Evolutionary conservation across 2,329 filamentous ascomycete species (phyloP), one percentile per base, ranked within the genome.

Genomic region (Spiromastix sp.): DNA sequence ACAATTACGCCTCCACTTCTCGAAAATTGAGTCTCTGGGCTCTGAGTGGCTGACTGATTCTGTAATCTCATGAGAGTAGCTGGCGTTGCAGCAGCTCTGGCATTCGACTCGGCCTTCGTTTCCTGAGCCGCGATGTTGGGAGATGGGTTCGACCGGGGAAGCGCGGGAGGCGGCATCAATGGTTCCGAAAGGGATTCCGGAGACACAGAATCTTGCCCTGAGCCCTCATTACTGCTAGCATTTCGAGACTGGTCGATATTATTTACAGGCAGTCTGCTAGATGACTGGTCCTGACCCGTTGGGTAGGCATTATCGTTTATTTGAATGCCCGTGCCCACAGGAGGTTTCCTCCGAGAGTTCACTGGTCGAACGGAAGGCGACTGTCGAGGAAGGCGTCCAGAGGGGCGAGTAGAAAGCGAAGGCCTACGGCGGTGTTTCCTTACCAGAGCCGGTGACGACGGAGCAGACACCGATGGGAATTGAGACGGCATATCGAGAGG

Each of bases 51-150:
- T 16, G 58, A 57, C 37, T 66, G 67, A 42, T 71, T 72, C 34
- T 48, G 70, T 28, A 89, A 68, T 48, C 77, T 81, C 82, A 95
- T 94, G 39, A 94, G 62, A 5, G 86, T 93, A 6, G 87, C 85
- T 1, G 86, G 86, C 0, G 86, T 93, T 2, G 85, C 86, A 8
- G 84, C 83, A 34, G 77, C 61, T 31, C 74, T 47, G 17, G 48
- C 43, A 34, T 42, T 42, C 31, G 53, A 43, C 36, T 55, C 45
- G 13, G 47, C 32, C 18, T 40, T 36, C 37, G 49, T 34, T n/a
- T 45, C 42, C 21, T 60, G 57, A 1, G 58, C 53, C 17, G 45
- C 39, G 15, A 63, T 55, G 19, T 51, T 49, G 11, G 63, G 61
- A 11, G 64, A 67, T 39, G 49, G 61, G 19, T 56, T 53, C 7